Percentiles rank a stretch among this genome's conserved stretches.
phyloP scores from a whole-genome alignment of 2,329 filamentous ascomycete species.

The Aureobasidium sp. region DNA sequence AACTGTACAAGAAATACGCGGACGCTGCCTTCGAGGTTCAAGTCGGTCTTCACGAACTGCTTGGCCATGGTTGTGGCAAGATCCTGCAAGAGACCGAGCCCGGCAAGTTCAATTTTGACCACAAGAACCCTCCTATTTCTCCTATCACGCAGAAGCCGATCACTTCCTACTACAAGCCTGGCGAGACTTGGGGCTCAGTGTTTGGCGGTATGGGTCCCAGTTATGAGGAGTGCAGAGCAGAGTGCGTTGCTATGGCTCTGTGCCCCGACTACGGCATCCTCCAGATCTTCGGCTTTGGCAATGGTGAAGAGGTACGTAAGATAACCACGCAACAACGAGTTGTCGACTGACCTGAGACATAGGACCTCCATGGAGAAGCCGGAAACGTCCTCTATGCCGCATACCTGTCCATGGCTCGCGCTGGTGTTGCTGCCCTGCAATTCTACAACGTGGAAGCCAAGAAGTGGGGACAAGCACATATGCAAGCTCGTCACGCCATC shows the following conservation, averaged over 20 bases:
- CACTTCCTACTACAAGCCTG: constrained; percentile 84
- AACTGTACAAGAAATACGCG: constrained; percentile 71
- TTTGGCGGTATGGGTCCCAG: constrained; percentile 81
- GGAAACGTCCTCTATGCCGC: constrained; percentile 81
- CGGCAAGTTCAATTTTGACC: constrained; percentile 82
- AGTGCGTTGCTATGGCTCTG: constrained; percentile 87
- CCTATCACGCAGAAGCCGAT: constrained; percentile 72
- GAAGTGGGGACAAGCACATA: constrained; percentile 62
- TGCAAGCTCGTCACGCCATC: constrained; percentile 85
- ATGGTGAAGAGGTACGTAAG: constrained; percentile 48
- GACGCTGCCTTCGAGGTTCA: constrained; percentile 90
- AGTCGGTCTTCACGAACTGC: constrained; percentile 85
- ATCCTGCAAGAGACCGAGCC: constrained; percentile 80
- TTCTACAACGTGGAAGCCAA: constrained; percentile 87
- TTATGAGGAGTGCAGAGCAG: constrained; percentile 91
- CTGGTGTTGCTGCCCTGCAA: constrained; percentile 80
- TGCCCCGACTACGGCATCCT: constrained; percentile 83
- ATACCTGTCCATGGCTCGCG: constrained; percentile 89
- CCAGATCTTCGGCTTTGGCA: constrained; percentile 83
- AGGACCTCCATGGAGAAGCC: constrained; percentile 64
- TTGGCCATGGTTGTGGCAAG: constrained; percentile 87
- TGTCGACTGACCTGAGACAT: not conserved
- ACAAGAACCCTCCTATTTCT: constrained; percentile 68
- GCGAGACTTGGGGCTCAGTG: constrained; percentile 70
- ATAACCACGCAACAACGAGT: no score